These are phyloP conservation scores for Starmerella apicola DNA, from an alignment of 805 yeast genomes.

Conservation along the genomic window DNA sequence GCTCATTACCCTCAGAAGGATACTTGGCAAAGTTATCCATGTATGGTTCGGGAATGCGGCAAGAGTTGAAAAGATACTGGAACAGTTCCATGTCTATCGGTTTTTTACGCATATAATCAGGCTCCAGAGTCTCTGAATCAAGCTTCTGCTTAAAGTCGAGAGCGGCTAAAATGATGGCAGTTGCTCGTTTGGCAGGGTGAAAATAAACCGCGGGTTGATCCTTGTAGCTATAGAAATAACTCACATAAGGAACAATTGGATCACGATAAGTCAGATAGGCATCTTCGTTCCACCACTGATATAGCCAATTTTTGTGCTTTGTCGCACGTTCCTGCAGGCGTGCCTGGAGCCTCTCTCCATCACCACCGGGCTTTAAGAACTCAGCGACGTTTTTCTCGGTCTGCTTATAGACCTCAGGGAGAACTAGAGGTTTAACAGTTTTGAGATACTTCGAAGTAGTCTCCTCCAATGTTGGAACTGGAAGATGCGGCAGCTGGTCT, in stretches of 20 bases:
- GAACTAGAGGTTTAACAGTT: conserved; percentile 55
- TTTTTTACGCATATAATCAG: conserved; percentile 60
- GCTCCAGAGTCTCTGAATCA: conserved; percentile 61
- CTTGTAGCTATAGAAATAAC: conserved; percentile 78
- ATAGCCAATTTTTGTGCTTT: conserved; percentile 69
- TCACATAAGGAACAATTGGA: conserved; percentile 88
- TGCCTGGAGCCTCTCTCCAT: conserved; percentile 55
- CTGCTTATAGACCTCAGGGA: conserved; percentile 40
- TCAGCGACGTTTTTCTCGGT: conserved; percentile 50
- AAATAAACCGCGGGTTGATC: conserved; percentile 34
- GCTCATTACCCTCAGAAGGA: conserved; percentile 40
- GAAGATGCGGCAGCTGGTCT: conserved; percentile 62
- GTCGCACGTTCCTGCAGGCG: conserved; percentile 48
- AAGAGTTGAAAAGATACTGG: conserved; percentile 79
- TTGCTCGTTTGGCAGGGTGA: conserved; percentile 45
- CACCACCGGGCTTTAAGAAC: conserved; percentile 49
- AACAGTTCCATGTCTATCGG: conserved; percentile 96
- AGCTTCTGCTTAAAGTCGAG: conserved; percentile 53
- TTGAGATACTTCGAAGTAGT: conserved; percentile 59
- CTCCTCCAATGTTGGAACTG: conserved; percentile 69
- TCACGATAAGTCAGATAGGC: conserved; percentile 85
- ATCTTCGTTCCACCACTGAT: conserved; percentile 85
- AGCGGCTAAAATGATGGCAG: conserved; percentile 57
- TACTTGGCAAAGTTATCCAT: conserved; percentile 50
- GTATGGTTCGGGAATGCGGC: conserved; percentile 52